Base-by-base conservation (phyloP, 192 early-diverging fungal species). In the Linnemannia schmuckeri region DNA sequence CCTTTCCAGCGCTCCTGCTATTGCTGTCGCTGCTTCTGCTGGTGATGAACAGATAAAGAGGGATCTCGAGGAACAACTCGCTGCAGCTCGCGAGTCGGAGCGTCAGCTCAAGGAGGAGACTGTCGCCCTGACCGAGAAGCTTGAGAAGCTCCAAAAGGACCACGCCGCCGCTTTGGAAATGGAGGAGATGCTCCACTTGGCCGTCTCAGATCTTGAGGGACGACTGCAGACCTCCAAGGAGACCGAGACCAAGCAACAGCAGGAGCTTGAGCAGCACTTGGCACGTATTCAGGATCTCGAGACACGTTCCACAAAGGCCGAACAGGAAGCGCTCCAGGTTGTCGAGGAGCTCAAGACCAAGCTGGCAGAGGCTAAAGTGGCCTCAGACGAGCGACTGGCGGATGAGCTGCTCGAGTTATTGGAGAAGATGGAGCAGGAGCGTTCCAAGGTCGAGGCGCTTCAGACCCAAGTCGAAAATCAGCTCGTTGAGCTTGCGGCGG, bases 401-500 rank as follows among this genome's bases (percentile, higher is more conserved):
- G 79, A 86, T 8, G 75, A 81, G 38, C 38, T 86, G 7, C 35
- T 81, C 22, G 84, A 77, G 37, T 44, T 86, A 0, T 41, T 86
- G 27, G 84, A 81, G 44, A 81, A 86, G 73, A 77, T 86, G 84
- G 84, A 86, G 37, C 33, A 77, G 33, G 84, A 86, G 75, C 84
- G 84, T 3, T 27, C 68, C 46, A 86, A 86, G 22, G 84, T 86
- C 9, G 84, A 81, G 70, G 61, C 69, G 3, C 75, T 86, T 35
- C 84, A 86, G 68, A 74, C 79, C 6, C 55, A 81, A 44, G 84
- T 86, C 30, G 84, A 86, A 37, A 86, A 77, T 33, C 84, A 81
- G 4, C 75, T 86, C 17, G 70, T 37, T 3, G 84, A 80, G 24
- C 44, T 86, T 44, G 75, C 74, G 13, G 27, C 70, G 1, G 84